Evolutionary conservation across 1,284 basidiomycete species (phyloP), one percentile per base, ranked within the genome.

Genomic region (Sutorius eximius): DNA sequence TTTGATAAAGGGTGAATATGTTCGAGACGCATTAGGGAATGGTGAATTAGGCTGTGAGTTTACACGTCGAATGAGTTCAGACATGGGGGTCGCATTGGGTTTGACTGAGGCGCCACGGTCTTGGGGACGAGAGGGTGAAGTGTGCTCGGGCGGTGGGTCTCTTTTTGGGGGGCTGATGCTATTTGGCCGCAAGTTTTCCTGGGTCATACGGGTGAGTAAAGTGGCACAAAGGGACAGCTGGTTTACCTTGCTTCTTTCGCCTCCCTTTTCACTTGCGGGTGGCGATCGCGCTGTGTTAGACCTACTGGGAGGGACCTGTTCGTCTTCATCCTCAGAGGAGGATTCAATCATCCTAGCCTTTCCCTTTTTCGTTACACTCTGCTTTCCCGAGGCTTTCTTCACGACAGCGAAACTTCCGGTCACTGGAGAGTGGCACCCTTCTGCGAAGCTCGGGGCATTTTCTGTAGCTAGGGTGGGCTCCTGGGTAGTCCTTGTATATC

Each of bases 51-150:
- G 82, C 53, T 80, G 76, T 0, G 86, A 83, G 62, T 85, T 85
- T 37, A 82, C 87, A 51, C 83, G 84, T 45, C 82, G 78, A 56
- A 90, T 87, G 53, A 90, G 79, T 65, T 89, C 87, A 45, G 83
- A 80, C 85, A 90, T 87, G 9, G 85, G 79, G 8, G 81, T 81
- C 20, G 76, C 72, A 62, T 77, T 82, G 27, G 72, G 41, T 47
- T 61, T 71, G 49, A 59, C 37, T 30, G 58, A 56, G 18, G 53
- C 43, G 5, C 41, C 38, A 43, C 56, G 66, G 38, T 7, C 37
- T 32, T 41, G 53, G 5, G 9, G 40, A 44, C 32, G n/a, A 40
- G 59, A 12, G 1, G 52, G 42, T 15, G 58, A 45, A 16, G 44
- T 49, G 3, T 30, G 49, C 10, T 63, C 54, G 24, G 40, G 46